phyloP scores from a whole-genome alignment of 345 rosid species.

The Passiflora organensis region DNA sequence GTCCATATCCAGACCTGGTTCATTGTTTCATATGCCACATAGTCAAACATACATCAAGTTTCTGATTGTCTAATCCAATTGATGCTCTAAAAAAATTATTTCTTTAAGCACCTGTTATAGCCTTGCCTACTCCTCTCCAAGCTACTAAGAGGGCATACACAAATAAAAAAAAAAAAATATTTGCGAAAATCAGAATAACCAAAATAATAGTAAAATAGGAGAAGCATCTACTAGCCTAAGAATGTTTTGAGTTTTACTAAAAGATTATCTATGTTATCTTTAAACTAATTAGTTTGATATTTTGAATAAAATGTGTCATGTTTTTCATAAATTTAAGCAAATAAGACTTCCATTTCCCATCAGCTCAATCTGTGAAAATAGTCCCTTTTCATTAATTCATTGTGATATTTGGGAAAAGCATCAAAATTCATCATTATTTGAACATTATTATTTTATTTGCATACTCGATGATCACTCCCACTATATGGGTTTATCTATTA shows the following conservation, averaged over 20 bases:
- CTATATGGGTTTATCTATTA: no score
- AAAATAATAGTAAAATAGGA: neutral
- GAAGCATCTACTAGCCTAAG: neutral
- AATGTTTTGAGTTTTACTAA: neutral
- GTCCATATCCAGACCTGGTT: constrained; percentile 58
- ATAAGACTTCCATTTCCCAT: no score
- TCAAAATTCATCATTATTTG: no score
- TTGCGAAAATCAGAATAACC: neutral
- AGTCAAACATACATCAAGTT: constrained; percentile 76
- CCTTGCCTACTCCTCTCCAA: constrained; percentile 70
- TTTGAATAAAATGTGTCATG: no score
- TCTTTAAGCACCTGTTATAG: constrained; percentile 78
- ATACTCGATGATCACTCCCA: no score
- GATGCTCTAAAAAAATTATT: constrained; percentile 74
- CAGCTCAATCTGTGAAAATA: no score
- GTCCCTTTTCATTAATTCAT: no score
- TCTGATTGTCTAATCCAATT: constrained; percentile 90
- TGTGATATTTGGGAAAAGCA: no score
- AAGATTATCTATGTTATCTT: no score
- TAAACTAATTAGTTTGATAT: no score
- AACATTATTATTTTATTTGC: no score
- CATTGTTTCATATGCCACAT: constrained; percentile 86
- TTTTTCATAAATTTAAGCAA: no score
- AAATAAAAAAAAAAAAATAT: constrained; percentile 55
- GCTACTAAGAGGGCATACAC: constrained; percentile 85